Conservation (phyloP, 257 asterid species). For the Nicotiana tabacum region DNA sequence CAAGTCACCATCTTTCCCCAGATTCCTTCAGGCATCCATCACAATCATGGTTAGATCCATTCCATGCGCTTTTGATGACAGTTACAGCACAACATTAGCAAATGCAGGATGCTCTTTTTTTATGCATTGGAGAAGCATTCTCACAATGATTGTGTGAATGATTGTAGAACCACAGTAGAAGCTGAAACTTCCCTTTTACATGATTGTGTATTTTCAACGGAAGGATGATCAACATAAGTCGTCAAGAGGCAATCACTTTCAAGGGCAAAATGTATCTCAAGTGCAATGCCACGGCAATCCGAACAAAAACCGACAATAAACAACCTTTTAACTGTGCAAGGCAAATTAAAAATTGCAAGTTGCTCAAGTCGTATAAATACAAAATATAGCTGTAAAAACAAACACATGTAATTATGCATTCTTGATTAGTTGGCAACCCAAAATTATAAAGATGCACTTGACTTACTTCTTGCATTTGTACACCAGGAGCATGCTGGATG, state of each 20-base stretch:
- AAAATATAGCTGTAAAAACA: not conserved
- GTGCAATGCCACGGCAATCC: not conserved
- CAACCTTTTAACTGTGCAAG: not conserved
- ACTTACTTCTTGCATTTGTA: slow-evolving; percentile 96
- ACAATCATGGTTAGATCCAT: not conserved
- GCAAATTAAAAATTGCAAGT: not conserved
- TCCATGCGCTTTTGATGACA: not conserved
- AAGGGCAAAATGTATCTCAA: not conserved
- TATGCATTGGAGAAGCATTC: not conserved
- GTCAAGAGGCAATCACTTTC: not conserved
- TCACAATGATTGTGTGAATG: not conserved
- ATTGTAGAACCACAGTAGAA: not conserved
- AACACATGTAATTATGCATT: not conserved
- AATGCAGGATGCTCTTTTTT: not conserved
- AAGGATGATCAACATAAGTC: not conserved
- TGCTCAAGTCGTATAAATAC: not conserved
- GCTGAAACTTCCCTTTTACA: slow-evolving; percentile 1
- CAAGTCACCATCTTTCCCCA: not conserved
- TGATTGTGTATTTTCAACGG: not conserved
- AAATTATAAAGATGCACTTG: not conserved
- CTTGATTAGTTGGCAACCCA: not conserved
- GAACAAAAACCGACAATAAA: too few species aligned
- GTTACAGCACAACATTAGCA: not conserved
- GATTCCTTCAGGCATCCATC: not conserved
- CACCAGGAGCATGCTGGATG: slow-evolving; percentile 97